Evolutionary conservation across 2,329 filamentous ascomycete genomes (phyloP), one percentile per base, ranked within the genome.

Genomic region (Fusarium penzigii): DNA sequence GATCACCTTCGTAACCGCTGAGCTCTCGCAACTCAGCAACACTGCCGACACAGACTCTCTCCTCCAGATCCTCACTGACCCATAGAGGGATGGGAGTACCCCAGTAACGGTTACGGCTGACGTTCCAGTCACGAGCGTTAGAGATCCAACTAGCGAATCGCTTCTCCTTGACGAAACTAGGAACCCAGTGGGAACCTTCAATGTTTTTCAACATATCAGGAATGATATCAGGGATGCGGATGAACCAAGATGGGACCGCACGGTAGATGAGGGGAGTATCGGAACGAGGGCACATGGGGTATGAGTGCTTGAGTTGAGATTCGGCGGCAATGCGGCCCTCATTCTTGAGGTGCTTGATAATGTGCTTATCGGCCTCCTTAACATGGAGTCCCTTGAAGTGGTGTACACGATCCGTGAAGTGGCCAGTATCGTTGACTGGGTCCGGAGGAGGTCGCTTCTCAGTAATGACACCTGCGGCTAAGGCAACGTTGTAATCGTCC

Each of bases 61-160:
- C 93, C 67, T 93, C 88, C 65, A 87, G 78, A 68, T 97, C 92
- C 29, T 95, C 90, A 66, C 90, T 96, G 38, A 90, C 88, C 93
- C 93, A 97, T 36, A 97, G 73, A 7, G 92, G 92, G 53, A 97
- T 85, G 2, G 92, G 92, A 0, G 92, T 97, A 46, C 93, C 93
- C 93, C 93, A 97, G 74, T 95, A 97, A 50, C 93, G 84, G 71
- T 96, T 96, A 60, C 93, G 82, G 48, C 91, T 94, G 32, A 97
- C 88, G 68, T 96, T 96, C 93, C 93, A 97, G 72, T 97, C 93
- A 53, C 88, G 87, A 13, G 93, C 92, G 68, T 93, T 93, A 53
- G 82, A 78, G 57, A 97, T 93, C 93, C 93, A 97, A 74, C 86
- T 94, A 42, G 87, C 84, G 65, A 97, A 97, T 13, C 93, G 86